Percentiles rank a stretch among this genome's conserved stretches.
Conservation (phyloP, 306 rosid species). For the Luffa acutangula region DNA sequence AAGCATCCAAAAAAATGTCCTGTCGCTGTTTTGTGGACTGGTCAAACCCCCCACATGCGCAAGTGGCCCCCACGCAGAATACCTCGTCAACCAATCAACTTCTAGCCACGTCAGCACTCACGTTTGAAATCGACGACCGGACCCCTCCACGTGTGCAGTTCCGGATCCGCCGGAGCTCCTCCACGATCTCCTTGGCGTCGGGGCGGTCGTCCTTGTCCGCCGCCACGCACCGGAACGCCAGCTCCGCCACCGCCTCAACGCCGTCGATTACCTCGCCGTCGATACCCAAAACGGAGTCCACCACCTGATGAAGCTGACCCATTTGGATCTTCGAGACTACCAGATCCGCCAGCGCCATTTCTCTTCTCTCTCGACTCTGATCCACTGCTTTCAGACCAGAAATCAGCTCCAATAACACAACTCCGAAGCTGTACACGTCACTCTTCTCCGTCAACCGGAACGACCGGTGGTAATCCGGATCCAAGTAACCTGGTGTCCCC, state of each 20-base stretch:
- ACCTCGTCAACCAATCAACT: constrained; percentile 2
- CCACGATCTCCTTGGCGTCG: constrained; percentile 67
- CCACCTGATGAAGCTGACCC: constrained; percentile 65
- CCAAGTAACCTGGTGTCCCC: constrained; percentile 92
- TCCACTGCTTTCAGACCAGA: constrained; percentile 78
- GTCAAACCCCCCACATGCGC: constrained; percentile 45
- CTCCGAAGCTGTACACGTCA: constrained; percentile 93
- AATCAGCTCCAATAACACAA: constrained; percentile 63
- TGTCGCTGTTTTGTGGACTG: not conserved
- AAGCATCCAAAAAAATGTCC: not conserved
- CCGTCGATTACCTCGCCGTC: constrained; percentile 28
- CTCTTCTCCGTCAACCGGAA: constrained; percentile 90
- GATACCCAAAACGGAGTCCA: constrained; percentile 45
- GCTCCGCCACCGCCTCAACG: constrained; percentile 57
- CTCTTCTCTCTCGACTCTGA: constrained; percentile 59
- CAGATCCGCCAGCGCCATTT: constrained; percentile 71
- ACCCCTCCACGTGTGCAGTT: constrained; percentile 23
- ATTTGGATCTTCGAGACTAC: constrained; percentile 76
- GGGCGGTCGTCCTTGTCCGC: constrained; percentile 92
- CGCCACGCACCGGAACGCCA: constrained; percentile 90
- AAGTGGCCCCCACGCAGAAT: constrained; percentile 3
- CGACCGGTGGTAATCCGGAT: constrained; percentile 88
- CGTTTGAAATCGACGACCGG: constrained; percentile 17
- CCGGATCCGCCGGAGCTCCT: constrained; percentile 52
- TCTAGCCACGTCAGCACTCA: constrained; percentile 24